Evolutionary conservation across 1,284 basidiomycete genomes (phyloP).

Genomic region (Ganoderma lingzhi): DNA sequence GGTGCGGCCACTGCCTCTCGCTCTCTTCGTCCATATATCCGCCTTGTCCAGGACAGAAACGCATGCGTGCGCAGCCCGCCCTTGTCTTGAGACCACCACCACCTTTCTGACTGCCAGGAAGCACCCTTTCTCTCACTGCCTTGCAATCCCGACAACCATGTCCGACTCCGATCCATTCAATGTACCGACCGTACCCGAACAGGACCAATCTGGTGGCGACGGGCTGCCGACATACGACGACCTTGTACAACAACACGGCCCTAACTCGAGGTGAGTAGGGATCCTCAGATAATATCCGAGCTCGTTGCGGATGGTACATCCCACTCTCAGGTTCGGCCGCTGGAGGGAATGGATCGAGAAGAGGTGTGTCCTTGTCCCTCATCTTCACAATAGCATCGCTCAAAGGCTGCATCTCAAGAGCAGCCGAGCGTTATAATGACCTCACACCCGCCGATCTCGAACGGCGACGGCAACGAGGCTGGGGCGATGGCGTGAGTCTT

Average conservation of each 20-base stretch:
- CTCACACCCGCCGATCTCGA: constrained; percentile 63
- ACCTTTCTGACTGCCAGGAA: background rate
- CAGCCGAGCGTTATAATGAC: constrained; percentile 81
- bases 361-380: constrained; percentile 53
- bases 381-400: constrained; percentile 15
- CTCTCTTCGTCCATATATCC: background rate
- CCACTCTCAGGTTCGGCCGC: constrained; percentile 72
- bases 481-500: constrained; percentile 57
- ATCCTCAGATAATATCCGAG: constrained; percentile 23
- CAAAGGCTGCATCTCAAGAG: constrained; percentile 52
- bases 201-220: constrained; percentile 65
- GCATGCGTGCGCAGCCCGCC: constrained; percentile 6
- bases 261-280: constrained; percentile 71
- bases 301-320: constrained; percentile 3
- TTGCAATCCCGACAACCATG: constrained; percentile 31
- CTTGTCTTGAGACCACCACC: background rate
- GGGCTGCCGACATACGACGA: constrained; percentile 81
- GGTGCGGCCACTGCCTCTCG: constrained; percentile 13
- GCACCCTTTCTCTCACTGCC: background rate
- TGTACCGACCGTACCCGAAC: constrained; percentile 51
- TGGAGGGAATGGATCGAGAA: constrained; percentile 90
- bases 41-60: background rate
- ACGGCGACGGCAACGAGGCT: constrained; percentile 70
- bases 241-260: constrained; percentile 72
- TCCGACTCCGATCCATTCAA: constrained; percentile 30